A percentile compares a stretch with the other conserved stretches of the same genome.
phyloP scores from a whole-genome alignment of 2,329 filamentous ascomycete species.

The Diaporthe vaccinii region DNA sequence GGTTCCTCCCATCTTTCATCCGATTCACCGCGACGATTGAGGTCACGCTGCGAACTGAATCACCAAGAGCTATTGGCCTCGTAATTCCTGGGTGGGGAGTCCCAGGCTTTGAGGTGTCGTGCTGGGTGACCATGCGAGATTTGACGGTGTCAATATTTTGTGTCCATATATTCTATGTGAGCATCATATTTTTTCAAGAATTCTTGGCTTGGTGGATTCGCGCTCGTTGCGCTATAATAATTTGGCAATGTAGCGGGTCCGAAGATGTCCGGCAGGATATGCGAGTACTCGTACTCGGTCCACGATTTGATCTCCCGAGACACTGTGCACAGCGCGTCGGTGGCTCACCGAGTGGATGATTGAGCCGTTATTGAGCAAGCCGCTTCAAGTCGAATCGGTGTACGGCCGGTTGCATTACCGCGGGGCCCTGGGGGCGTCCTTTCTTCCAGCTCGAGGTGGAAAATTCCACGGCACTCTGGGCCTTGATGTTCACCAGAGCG shows the following conservation, averaged over 20 bases:
- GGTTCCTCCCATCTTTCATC: neutral
- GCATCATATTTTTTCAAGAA: neutral
- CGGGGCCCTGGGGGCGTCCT: neutral
- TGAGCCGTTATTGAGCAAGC: neutral
- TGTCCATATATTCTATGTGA: neutral
- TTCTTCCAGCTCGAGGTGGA: too few relatives aligned
- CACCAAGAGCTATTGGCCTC: neutral
- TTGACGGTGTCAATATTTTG: too few relatives aligned
- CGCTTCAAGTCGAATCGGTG: neutral
- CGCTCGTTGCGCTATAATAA: neutral
- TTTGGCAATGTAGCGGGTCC: neutral
- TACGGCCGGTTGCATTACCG: neutral
- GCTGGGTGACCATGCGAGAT: fast-evolving
- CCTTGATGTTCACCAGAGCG: neutral
- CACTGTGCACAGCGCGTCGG: neutral
- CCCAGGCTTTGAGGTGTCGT: too few relatives aligned
- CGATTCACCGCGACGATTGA: neutral
- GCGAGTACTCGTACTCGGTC: neutral
- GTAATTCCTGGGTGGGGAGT: neutral
- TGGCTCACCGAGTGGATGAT: neutral
- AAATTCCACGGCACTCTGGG: neutral
- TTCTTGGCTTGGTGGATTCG: neutral
- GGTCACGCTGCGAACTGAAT: neutral
- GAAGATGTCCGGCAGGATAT: too few relatives aligned
- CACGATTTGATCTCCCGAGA: too few relatives aligned